Evolutionary conservation across 306 rosid genomes (phyloP), one percentile per base, ranked within the genome.

Genomic region (Vigna angularis): DNA sequence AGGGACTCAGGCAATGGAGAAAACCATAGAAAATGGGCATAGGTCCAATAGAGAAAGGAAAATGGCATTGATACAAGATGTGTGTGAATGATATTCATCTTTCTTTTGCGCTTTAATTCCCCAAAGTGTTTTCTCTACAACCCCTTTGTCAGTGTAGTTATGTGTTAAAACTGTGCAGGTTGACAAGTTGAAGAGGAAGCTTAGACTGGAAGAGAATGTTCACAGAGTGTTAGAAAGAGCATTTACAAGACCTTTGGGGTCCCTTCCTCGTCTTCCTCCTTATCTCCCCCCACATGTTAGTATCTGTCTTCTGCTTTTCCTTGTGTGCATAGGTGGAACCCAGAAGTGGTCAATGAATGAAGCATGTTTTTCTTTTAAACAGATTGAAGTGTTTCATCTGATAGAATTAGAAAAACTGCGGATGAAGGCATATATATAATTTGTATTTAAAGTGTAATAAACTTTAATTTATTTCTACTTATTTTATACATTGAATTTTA

Each of bases 231-330:
- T 94, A 66, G 98, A 94, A 76, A 92, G 98, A 78, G 98, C 97
- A 67, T 91, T 94, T 28, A 88, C 95, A 2, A 86, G 98, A 73
- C 97, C 98, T 57, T 74, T 94, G 52, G 98, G 98, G 77, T 91
- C 97, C 74, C 87, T 94, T 47, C 98, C 98, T 82, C 97, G 97
- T 74, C 95, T 94, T 73, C 98, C 98, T 76, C 97, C 98, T 13
- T 94, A 90, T 90, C 97, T 94, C 57, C 98, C 98, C 86, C 91
- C 95, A 58, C 61, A 84, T 84, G 98, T 94, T 58, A 85, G 96
- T 74, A 14, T 20, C 40, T 66, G 68, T 80, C 34, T 57, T 73
- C 62, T 13, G 20, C 44, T 24, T 67, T 68, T 45, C 36, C 62
- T 49, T 77, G 42, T 28, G 1, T n/a, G 42, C 51, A 28, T 36